Evolutionary conservation across 2,329 filamentous ascomycete species (phyloP).

Genomic region (Capronia coronata): DNA sequence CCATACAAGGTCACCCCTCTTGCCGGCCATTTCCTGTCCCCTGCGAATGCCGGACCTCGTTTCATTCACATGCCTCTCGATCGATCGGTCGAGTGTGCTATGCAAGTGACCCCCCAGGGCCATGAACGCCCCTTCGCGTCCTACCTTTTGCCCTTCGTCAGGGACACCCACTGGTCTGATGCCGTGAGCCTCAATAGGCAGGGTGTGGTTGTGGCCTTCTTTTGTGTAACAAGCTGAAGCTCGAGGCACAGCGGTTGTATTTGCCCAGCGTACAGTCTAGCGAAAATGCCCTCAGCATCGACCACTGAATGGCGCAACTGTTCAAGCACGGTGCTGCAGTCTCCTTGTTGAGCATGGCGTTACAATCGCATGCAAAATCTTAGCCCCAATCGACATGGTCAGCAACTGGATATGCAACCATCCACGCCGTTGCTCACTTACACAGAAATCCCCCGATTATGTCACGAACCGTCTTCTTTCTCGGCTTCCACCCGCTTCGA

Average conservation of each 20-base stretch:
- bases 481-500: conserved; percentile 25
- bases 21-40: not conserved
- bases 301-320: not conserved
- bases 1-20: not conserved
- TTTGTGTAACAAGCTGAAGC: not conserved
- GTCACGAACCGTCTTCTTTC: conserved; percentile 25
- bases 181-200: not conserved
- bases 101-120: not conserved
- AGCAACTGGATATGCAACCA: conserved; percentile 14
- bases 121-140: not conserved
- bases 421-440: conserved; percentile 16
- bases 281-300: not conserved
- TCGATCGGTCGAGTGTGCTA: no score
- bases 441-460: conserved; percentile 30
- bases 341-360: not conserved
- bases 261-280: not conserved
- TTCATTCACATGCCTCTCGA: not conserved
- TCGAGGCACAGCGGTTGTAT: not conserved
- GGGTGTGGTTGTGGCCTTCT: not conserved
- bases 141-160: not conserved
- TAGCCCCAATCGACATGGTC: not conserved
- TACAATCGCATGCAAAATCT: not conserved
- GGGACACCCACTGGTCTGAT: not conserved
- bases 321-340: not conserved
- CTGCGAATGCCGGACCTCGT: not conserved